Conservation (phyloP, 1,284 basidiomycete species). For the Flammula alnicola region DNA sequence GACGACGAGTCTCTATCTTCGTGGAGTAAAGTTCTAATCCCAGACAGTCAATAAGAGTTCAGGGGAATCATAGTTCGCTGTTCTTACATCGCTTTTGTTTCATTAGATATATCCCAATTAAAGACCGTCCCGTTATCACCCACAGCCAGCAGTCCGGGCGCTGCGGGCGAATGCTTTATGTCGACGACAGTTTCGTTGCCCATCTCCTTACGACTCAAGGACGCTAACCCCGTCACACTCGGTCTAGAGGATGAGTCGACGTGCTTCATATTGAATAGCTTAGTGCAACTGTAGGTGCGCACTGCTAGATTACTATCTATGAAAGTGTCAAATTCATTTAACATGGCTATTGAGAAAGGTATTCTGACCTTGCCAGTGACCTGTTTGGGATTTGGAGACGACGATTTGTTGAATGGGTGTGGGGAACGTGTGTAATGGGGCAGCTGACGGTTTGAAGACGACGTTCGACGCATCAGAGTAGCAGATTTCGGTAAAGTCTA, state of each 20-base stretch:
- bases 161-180: conserved; percentile 29
- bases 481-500: conserved; percentile 45
- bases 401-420: conserved; percentile 62
- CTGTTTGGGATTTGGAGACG: conserved; percentile 25
- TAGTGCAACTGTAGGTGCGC: conserved; percentile 42
- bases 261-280: conserved; percentile 27
- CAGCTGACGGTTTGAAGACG: conserved; percentile 46
- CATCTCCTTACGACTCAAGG: conserved; percentile 43
- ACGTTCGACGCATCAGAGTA: conserved; percentile 32
- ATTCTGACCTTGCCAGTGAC: neutral
- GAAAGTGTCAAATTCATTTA: neutral
- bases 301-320: conserved; percentile 40
- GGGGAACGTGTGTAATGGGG: conserved; percentile 48
- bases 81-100: conserved; percentile 15
- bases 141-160: conserved; percentile 13
- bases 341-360: neutral
- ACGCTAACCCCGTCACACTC: conserved; percentile 31
- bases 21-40: neutral
- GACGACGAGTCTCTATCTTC: neutral
- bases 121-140: conserved; percentile 24
- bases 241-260: neutral
- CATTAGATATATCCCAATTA: conserved; percentile 16
- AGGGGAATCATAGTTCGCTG: neutral
- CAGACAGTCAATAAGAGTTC: too few relatives aligned
- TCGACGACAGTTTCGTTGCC: conserved; percentile 50